Percentiles rank a stretch among this genome's conserved stretches.
phyloP scores from a whole-genome alignment of 192 early-diverging fungal species.

The Geranomyces michiganensis region DNA sequence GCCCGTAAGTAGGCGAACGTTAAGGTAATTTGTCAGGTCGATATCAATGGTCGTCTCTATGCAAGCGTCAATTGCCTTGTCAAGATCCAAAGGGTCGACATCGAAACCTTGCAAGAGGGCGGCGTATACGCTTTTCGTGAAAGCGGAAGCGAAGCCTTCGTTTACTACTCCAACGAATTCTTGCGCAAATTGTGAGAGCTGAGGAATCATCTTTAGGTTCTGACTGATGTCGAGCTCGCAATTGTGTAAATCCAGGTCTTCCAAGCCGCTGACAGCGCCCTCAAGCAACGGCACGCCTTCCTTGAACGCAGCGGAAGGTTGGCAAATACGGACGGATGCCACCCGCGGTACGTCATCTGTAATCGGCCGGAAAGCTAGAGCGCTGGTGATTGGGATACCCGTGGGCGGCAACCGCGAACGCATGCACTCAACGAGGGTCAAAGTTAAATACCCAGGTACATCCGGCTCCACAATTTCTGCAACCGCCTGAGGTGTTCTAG shows the following conservation, averaged over 20 bases:
- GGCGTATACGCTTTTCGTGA: slow-evolving; percentile 44
- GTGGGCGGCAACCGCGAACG: slow-evolving; percentile 19
- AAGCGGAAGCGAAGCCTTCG: slow-evolving; percentile 32
- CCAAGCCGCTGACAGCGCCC: neutral
- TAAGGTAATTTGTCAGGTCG: slow-evolving; percentile 48
- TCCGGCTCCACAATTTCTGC: neutral
- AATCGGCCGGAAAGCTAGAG: slow-evolving; percentile 5
- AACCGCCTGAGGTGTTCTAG: neutral
- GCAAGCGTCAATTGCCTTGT: slow-evolving; percentile 34
- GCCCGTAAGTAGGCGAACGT: slow-evolving; percentile 25
- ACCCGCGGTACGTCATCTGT: neutral
- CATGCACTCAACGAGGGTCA: slow-evolving; percentile 38
- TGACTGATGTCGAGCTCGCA: neutral
- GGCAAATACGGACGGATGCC: neutral
- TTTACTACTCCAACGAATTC: slow-evolving; percentile 13
- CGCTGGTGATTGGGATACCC: slow-evolving; percentile 26
- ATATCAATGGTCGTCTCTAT: slow-evolving; percentile 39
- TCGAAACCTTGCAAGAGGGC: slow-evolving; percentile 40
- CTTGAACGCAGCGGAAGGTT: neutral
- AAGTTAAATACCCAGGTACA: slow-evolving; percentile 15
- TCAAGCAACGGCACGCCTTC: neutral
- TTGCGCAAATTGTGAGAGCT: neutral
- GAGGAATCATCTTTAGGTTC: neutral
- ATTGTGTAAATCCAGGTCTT: neutral
- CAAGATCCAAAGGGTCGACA: slow-evolving; percentile 34